phyloP scores from a whole-genome alignment of 1,284 basidiomycete genomes.

The Sanghuangporus weigelae region DNA sequence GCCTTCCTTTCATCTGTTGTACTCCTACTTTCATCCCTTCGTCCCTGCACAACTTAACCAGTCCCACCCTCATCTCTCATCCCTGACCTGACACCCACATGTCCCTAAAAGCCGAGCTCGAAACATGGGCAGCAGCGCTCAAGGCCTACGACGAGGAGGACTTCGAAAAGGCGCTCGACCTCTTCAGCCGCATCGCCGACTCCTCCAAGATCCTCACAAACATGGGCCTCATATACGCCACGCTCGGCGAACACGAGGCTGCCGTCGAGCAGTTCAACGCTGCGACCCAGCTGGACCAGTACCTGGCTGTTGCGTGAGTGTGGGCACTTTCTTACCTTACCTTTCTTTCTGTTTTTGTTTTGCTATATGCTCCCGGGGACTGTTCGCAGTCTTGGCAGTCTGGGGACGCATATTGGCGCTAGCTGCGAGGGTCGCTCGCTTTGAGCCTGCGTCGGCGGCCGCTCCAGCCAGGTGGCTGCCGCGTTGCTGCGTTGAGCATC shows the following conservation, averaged over 20 bases:
- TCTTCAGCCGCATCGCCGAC: slow-evolving; percentile 79
- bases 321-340: slow-evolving; percentile 19
- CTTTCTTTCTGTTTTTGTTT: slow-evolving; percentile 3
- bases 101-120: slow-evolving; percentile 84
- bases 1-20: neutral
- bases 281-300: slow-evolving; percentile 73
- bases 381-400: too few species aligned
- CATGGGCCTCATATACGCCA: slow-evolving; percentile 87
- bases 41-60: neutral
- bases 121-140: slow-evolving; percentile 81
- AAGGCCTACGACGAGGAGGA: slow-evolving; percentile 81
- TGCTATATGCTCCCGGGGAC: neutral
- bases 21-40: neutral
- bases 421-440: neutral
- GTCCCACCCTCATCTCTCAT: neutral
- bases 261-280: slow-evolving; percentile 76
- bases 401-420: too few species aligned
- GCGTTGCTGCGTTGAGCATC: neutral
- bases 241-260: slow-evolving; percentile 77
- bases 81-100: slow-evolving; percentile 32
- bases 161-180: slow-evolving; percentile 65
- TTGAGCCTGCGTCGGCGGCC: neutral
- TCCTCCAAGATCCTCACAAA: slow-evolving; percentile 87
- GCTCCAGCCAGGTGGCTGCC: neutral
- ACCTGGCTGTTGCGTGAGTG: slow-evolving; percentile 80